Percentiles rank a stretch among this genome's conserved stretches.
Evolutionary conservation across 179 eudicot species (phyloP).

Genomic region (Spergularia azorica): DNA sequence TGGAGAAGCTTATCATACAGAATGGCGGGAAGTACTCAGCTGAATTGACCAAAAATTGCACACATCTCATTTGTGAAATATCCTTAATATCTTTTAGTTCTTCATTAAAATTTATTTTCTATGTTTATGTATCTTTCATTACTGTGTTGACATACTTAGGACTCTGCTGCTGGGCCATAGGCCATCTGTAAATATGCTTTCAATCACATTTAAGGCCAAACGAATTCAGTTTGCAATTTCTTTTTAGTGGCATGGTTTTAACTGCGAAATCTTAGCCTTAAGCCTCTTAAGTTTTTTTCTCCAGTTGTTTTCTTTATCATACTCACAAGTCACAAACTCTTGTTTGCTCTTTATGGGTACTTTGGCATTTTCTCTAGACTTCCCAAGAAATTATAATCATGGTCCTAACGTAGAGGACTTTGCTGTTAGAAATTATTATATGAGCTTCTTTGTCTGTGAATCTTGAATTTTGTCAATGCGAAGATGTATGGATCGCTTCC

Average conservation of each 20-base stretch:
- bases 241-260: neutral
- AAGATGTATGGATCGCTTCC: constrained; percentile 7
- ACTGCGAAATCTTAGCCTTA: constrained; percentile 2
- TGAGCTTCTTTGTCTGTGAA: neutral
- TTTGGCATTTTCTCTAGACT: neutral
- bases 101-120: neutral
- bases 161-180: neutral
- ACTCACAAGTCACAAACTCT: neutral
- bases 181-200: neutral
- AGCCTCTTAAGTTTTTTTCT: neutral
- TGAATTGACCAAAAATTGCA: constrained; percentile 83
- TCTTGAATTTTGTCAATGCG: neutral
- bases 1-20: constrained; percentile 76
- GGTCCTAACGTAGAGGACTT: neutral
- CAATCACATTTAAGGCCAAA: neutral
- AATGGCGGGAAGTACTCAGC: constrained; percentile 98
- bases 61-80: constrained; percentile 95
- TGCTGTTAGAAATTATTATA: neutral
- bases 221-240: neutral
- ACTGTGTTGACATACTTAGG: neutral
- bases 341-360: constrained; percentile 8
- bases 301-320: neutral
- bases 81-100: constrained; percentile 43
- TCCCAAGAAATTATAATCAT: neutral
- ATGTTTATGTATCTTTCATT: neutral